Conservation (phyloP, 2,329 filamentous ascomycete species). For the Penicillium hordei region DNA sequence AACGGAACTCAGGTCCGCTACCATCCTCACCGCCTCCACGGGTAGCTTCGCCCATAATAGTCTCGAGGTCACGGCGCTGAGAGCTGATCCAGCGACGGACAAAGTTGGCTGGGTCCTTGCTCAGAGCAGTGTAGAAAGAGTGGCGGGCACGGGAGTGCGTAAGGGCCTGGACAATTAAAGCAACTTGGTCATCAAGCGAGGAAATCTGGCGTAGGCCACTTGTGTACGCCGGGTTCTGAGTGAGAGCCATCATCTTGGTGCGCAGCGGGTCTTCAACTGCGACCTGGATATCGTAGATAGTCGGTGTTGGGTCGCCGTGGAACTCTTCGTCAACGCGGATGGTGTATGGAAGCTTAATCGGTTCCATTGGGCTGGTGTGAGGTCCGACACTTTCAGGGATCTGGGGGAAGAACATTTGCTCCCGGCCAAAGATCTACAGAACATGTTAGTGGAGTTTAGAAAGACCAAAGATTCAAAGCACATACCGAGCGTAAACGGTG, state of each 20-base stretch:
- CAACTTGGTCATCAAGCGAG: conserved; percentile 78
- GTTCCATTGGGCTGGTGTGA: conserved; percentile 76
- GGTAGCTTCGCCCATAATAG: conserved; percentile 78
- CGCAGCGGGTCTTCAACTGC: conserved; percentile 79
- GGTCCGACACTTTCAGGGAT: conserved; percentile 76
- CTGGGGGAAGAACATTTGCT: conserved; percentile 80
- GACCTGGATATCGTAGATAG: conserved; percentile 87
- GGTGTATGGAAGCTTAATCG: conserved; percentile 83
- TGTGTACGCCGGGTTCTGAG: conserved; percentile 69
- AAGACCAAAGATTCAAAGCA: conserved; percentile 9
- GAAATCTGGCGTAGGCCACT: conserved; percentile 73
- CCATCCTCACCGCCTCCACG: conserved; percentile 58
- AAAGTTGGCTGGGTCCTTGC: conserved; percentile 79
- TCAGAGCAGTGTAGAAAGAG: conserved; percentile 76
- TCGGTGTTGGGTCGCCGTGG: conserved; percentile 71
- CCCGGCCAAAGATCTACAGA: conserved; percentile 68
- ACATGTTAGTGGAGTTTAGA: not conserved
- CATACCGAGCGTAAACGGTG: conserved; percentile 73
- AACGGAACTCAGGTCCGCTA: conserved; percentile 46
- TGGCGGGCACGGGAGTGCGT: conserved; percentile 86
- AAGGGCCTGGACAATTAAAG: conserved; percentile 77
- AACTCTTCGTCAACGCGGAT: conserved; percentile 88
- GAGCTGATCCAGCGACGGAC: conserved; percentile 84
- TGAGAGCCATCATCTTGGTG: conserved; percentile 62
- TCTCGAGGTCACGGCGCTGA: conserved; percentile 86